Percentiles rank a stretch among this genome's conserved stretches.
phyloP scores from a whole-genome alignment of 1,284 basidiomycete genomes.

The Marasmius fiardii region DNA sequence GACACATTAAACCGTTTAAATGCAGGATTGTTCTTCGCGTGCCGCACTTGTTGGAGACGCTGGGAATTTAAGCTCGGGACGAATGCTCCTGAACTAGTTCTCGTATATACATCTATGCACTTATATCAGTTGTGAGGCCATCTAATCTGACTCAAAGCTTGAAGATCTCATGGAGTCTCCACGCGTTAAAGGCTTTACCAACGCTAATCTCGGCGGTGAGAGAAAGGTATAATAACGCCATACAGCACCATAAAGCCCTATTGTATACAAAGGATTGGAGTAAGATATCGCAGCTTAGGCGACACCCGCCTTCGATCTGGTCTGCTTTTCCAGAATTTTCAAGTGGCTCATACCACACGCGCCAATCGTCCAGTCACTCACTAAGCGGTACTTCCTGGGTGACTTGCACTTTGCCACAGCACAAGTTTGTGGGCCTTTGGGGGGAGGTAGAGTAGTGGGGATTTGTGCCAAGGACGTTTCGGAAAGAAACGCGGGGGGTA shows the following conservation, averaged over 20 bases:
- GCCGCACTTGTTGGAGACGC: not conserved
- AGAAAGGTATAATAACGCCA: no score
- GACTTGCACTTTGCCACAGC: constrained; percentile 36
- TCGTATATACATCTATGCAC: no score
- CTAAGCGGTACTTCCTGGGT: constrained; percentile 38
- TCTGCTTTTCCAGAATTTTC: constrained; percentile 40
- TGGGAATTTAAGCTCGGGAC: not conserved
- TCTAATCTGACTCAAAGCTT: no score
- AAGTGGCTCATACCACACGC: constrained; percentile 52
- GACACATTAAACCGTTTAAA: constrained; percentile 20
- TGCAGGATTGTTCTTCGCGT: constrained; percentile 18
- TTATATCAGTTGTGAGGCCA: no score
- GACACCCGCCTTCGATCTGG: not conserved
- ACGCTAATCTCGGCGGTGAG: no score
- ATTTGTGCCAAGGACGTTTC: not conserved
- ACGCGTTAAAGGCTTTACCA: no score
- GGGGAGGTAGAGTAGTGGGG: not conserved
- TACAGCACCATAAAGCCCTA: no score
- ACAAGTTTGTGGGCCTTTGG: constrained; percentile 27
- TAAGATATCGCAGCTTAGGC: not conserved
- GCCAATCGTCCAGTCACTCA: constrained; percentile 38
- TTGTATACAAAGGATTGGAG: no score
- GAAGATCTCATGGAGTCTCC: no score
- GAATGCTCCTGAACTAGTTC: no score
- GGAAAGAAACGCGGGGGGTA: constrained; percentile 9